Percentiles rank a stretch among this genome's conserved stretches.
Evolutionary conservation across 805 yeast species (phyloP).

Genomic region (Kodamaea sagamina): DNA sequence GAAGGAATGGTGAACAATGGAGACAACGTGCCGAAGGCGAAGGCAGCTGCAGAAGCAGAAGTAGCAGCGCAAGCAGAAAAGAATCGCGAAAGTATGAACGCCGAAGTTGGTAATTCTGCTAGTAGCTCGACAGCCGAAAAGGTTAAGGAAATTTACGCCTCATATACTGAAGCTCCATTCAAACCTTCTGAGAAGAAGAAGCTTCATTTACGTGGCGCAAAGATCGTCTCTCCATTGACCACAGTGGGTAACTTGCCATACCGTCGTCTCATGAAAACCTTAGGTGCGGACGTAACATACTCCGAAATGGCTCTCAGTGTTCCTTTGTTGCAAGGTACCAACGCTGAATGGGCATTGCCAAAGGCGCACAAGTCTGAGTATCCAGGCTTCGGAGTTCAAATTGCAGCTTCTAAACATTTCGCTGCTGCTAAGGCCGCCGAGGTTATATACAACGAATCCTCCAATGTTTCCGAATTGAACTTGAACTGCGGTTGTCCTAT

Average conservation of each 20-base stretch:
- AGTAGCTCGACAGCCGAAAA: not conserved
- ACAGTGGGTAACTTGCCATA: constrained; percentile 97
- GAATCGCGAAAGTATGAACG: constrained; percentile 14
- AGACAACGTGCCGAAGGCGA: constrained; percentile 38
- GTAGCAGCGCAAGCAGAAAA: constrained; percentile 24
- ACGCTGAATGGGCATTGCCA: constrained; percentile 97
- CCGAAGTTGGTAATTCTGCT: constrained; percentile 12
- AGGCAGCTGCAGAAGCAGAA: constrained; percentile 29
- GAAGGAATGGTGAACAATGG: constrained; percentile 58
- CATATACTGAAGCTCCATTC: constrained; percentile 77
- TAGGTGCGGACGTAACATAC: constrained; percentile 92
- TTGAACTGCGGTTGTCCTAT: constrained; percentile 98
- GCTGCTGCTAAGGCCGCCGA: constrained; percentile 94
- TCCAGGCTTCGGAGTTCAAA: constrained; percentile 91
- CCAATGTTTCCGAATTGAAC: constrained; percentile 76
- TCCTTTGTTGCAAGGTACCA: constrained; percentile 86
- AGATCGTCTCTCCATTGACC: constrained; percentile 92
- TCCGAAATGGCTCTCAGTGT: constrained; percentile 91
- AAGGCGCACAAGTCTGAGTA: constrained; percentile 80
- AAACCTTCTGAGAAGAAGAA: constrained; percentile 79
- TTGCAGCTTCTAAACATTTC: constrained; percentile 90
- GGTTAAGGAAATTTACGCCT: constrained; percentile 37
- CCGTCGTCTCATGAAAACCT: constrained; percentile 84
- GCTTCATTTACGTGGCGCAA: constrained; percentile 67
- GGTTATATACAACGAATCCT: constrained; percentile 57